Percentiles rank a stretch among this genome's conserved stretches.
These are phyloP conservation scores for Boletus sp. DNA, from an alignment of 768 basidiomycete species.

Conservation along the genomic window DNA sequence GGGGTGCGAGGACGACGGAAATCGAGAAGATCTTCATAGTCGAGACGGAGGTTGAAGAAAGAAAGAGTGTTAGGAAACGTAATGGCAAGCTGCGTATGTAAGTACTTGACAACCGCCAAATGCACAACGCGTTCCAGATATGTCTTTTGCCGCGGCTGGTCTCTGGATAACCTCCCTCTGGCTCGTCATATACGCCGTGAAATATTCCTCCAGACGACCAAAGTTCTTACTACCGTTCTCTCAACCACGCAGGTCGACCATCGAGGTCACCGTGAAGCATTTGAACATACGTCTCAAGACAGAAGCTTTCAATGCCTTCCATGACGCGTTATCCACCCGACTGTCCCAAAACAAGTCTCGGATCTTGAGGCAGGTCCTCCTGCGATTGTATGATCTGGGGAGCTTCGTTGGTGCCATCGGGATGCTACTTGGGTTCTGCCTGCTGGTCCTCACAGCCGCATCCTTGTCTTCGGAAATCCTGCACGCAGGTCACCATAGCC, in stretches of 20 bases:
- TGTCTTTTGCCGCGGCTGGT: constrained; percentile 19
- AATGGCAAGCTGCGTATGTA: not conserved
- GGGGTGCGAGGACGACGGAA: constrained; percentile 67
- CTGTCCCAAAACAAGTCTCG: constrained; percentile 35
- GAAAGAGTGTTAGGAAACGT: constrained; percentile 7
- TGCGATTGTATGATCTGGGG: constrained; percentile 51
- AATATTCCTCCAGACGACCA: constrained; percentile 18
- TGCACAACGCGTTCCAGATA: constrained; percentile 4
- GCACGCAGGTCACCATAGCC: not conserved
- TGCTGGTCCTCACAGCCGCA: constrained; percentile 38
- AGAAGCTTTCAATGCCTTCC: constrained; percentile 45
- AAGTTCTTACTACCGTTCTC: constrained; percentile 24
- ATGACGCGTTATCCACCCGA: constrained; percentile 41
- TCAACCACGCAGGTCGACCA: constrained; percentile 16
- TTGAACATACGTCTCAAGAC: constrained; percentile 44
- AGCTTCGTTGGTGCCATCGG: constrained; percentile 44
- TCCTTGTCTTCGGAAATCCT: constrained; percentile 21
- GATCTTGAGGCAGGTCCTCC: constrained; percentile 28
- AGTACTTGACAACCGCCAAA: not conserved
- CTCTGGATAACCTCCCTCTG: constrained; percentile 26
- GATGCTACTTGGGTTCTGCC: constrained; percentile 41
- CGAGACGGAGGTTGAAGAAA: constrained; percentile 11
- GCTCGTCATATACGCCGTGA: constrained; percentile 26
- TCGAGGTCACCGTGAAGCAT: constrained; percentile 25
- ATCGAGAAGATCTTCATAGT: constrained; percentile 88